phyloP scores from a whole-genome alignment of 1,284 basidiomycete genomes.

The Porogramme epimiltina region DNA sequence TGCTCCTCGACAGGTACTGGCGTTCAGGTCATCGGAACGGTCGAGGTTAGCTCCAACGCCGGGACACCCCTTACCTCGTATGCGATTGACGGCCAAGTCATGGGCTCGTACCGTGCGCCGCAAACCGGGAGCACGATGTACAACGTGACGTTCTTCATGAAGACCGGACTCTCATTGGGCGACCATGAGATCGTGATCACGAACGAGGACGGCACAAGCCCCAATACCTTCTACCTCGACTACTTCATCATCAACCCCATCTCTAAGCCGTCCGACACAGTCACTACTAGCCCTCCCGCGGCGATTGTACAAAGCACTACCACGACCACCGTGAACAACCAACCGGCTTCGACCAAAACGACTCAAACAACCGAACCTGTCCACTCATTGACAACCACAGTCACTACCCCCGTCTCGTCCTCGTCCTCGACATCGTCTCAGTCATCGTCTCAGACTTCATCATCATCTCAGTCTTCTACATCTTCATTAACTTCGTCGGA shows the following conservation, averaged over 20 bases:
- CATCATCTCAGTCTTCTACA: too few relatives aligned
- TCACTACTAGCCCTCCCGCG: not conserved
- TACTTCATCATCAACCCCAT: slow-evolving; percentile 14
- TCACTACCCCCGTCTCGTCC: too few relatives aligned
- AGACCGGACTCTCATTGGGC: slow-evolving; percentile 4
- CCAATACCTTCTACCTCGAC: slow-evolving; percentile 24
- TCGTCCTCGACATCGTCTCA: too few relatives aligned
- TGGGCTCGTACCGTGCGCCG: slow-evolving; percentile 13
- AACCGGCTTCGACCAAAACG: too few relatives aligned
- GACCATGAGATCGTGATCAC: slow-evolving; percentile 20
- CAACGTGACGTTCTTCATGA: slow-evolving; percentile 21
- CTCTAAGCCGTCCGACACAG: too few relatives aligned
- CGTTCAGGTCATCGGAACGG: slow-evolving; percentile 11
- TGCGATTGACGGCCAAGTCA: slow-evolving; percentile 9
- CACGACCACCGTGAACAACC: too few relatives aligned
- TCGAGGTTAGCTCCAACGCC: slow-evolving; percentile 4
- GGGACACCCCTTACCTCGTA: slow-evolving; percentile 16
- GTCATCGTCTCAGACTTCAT: too few relatives aligned
- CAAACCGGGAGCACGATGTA: slow-evolving; percentile 3
- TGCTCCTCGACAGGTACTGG: slow-evolving; percentile 9
- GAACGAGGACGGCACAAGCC: slow-evolving; percentile 23
- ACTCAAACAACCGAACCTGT: too few relatives aligned
- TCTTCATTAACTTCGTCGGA: too few relatives aligned
- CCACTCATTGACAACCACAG: too few relatives aligned
- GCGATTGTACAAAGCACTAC: too few relatives aligned